Base-by-base conservation (phyloP, 257 asterid genomes). In the Agastache rugosa region DNA sequence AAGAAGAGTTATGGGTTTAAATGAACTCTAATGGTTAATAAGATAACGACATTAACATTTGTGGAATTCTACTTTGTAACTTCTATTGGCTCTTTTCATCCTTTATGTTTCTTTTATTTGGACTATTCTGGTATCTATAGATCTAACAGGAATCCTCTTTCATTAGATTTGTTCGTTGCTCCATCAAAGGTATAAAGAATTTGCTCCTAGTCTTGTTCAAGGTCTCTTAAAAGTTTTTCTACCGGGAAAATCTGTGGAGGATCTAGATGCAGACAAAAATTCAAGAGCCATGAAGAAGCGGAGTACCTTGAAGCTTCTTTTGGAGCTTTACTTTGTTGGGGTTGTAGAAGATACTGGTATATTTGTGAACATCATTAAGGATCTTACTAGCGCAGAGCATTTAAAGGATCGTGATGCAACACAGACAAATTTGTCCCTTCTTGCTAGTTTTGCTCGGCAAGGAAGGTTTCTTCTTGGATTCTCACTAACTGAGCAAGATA, bases 291-390 rank as follows among this genome's bases (percentile, higher is more conserved):
- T 95, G 96, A 95, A 92, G 89, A 95, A 92, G 81, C 94, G 99
- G 79, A 95, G 97, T 86, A 90, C 96, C 31, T 86, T 92, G 81
- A 95, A 95, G 83, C 97, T 95, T 80, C 94, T 95, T 37, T 67
- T 95, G 94, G 99, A 95, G 77, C 97, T 95, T 41, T 90, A 90
- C 83, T 90, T 87, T 83, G 99, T 95, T 73, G 99, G 98, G 78
- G 96, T 92, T 71, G 77, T 92, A 65, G 98, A 92, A 44, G 98
- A 95, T 81, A 50, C 83, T 81, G 85, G 91, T 75, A 86, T 90
- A 74, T 90, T 92, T 63, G 75, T 88, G 63, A 90, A 66, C 78
- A 90, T 92, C 81, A 83, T 95, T 27, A 95, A 95, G 87, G 99
- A 95, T 85, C 93, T 95, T 69, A 87, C 97, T 50, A 88, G 89